phyloP scores from a whole-genome alignment of 2,329 filamentous ascomycete genomes.

The Coniochaeta ligniaria region DNA sequence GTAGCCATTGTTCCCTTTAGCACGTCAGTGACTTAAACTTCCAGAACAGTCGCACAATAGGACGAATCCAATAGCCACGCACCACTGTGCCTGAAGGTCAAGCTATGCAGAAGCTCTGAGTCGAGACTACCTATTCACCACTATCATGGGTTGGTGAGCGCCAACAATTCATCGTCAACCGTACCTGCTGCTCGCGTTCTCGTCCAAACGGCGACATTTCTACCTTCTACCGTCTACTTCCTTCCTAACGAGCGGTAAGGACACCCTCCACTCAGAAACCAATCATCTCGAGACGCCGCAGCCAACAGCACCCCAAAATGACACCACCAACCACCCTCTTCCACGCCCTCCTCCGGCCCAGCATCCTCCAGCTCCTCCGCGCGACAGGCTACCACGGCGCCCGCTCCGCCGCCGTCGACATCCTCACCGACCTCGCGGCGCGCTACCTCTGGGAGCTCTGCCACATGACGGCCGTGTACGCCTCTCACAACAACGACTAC shows the following conservation, averaged over 20 bases:
- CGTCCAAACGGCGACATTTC: too few relatives aligned
- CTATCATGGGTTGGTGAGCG: not conserved
- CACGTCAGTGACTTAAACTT: not conserved
- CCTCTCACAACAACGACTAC: constrained; percentile 58
- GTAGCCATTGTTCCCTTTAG: too few relatives aligned
- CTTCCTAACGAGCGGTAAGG: not conserved
- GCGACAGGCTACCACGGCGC: constrained; percentile 84
- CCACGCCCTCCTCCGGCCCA: constrained; percentile 77
- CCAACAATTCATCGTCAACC: not conserved
- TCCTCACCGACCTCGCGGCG: constrained; percentile 77
- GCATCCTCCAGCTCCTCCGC: constrained; percentile 84
- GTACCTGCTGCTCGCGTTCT: too few relatives aligned
- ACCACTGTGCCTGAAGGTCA: not conserved
- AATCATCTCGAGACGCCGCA: not conserved
- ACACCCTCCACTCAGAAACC: not conserved
- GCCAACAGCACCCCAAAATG: constrained; percentile 23
- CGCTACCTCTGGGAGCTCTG: constrained; percentile 74
- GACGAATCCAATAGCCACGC: not conserved
- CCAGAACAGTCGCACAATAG: not conserved
- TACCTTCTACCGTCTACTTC: not conserved
- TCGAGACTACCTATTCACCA: not conserved
- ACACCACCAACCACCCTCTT: constrained; percentile 39
- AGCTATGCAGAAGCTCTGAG: not conserved
- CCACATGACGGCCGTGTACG: constrained; percentile 63
- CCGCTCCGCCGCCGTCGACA: constrained; percentile 74